Evolutionary conservation across 2,329 filamentous ascomycete genomes (phyloP), one percentile per base, ranked within the genome.

Genomic region (Alternaria ethzedia): DNA sequence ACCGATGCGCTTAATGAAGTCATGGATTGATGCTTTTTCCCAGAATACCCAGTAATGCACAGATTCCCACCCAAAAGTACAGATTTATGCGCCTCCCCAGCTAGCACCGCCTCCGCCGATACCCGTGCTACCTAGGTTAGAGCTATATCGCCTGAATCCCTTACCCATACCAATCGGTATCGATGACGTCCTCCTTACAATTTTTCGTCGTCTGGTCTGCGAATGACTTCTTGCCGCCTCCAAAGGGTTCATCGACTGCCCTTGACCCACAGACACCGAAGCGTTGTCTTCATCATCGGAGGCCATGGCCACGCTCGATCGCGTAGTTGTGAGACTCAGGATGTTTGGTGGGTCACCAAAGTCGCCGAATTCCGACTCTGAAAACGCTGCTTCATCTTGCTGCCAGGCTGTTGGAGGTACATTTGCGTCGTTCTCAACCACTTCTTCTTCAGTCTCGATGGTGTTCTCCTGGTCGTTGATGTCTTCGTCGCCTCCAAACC

Each of bases 401-500:
- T 55, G 21, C 12, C 13, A 25, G 15, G 55, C 44, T 21, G 26
- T 26, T 26, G 13, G 13, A 8, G n/a, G 26, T 26, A 20, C 20
- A 4, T 9, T 15, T 30, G 36, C 10, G 36, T 12, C 36, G 17
- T 54, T 55, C 12, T 21, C 50, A 20, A 17, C 65, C 26, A 66
- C 61, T 10, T 70, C 71, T n/a, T 72, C 69, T 28, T 65, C 56
- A 2, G 68, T 61, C 6, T 69, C 63, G 6, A 65, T 64, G 2
- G 67, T 61, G 21, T 67, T 71, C 9, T 82, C 81, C 5, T 77
- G 76, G 25, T 82, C 81, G 12, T 71, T 70, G 30, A 63, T 44
- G 4, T 81, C 80, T 10, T 71, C 67, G 50, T 82, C 80, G 5
- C 77, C 76, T 13, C 83, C 77, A 79, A 93, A 83, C 0, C 92